These are phyloP conservation scores for Auricularia auricula-judae DNA, from an alignment of 768 basidiomycete species.

Conservation along the genomic window DNA sequence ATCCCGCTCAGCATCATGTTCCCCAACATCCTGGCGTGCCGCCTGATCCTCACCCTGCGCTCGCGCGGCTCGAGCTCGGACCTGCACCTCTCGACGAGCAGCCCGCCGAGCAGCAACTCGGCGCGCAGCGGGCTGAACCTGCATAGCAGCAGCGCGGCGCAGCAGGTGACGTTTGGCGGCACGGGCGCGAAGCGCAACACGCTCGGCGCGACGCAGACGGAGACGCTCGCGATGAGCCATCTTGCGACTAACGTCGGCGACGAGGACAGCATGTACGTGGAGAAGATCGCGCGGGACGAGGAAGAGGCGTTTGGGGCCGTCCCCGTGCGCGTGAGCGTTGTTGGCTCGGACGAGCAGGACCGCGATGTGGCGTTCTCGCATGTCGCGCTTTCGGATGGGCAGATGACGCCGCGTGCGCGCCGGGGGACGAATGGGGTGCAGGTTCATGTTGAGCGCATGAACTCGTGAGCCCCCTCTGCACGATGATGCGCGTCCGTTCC, in stretches of 20 bases:
- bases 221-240: neutral
- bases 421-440: too few species aligned
- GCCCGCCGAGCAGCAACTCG: neutral
- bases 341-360: neutral
- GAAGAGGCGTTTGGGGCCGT: neutral
- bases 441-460: neutral
- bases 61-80: neutral
- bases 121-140: neutral
- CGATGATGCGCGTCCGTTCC: too few species aligned
- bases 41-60: constrained; percentile 25
- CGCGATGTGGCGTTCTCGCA: neutral
- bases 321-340: neutral
- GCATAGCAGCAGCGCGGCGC: neutral
- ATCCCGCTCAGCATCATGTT: constrained; percentile 81
- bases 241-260: neutral
- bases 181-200: neutral
- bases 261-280: neutral
- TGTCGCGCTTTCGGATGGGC: neutral
- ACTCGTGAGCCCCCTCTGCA: neutral
- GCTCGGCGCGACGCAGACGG: neutral
- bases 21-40: constrained; percentile 67
- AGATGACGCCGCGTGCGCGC: neutral
- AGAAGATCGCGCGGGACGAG: neutral
- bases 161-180: neutral
- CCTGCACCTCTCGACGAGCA: neutral